Base-by-base conservation (phyloP, 208 protist genomes). In the Crithidia fasciculata region DNA sequence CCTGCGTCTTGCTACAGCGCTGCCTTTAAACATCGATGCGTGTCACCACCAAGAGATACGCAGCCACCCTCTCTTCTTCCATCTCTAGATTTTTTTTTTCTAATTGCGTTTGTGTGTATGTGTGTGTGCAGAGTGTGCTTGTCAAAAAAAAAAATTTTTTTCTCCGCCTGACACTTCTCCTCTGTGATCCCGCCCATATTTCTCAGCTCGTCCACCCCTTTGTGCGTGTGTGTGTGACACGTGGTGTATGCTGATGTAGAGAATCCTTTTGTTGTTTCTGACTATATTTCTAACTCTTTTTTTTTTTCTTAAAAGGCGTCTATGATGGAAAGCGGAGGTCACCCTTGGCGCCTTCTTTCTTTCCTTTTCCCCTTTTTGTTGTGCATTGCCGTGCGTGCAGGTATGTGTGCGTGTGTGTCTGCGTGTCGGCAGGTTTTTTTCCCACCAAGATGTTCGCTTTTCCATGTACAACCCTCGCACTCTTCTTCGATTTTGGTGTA, bases 201-300 rank as follows among this genome's bases (percentile, higher is more conserved):
- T 28, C 28, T 28, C 28, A 28, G 28, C 28, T 28, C 28, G 28
- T 28, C 28, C 28, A 28, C 28, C 28, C 28, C 28, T 77, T 66
- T 72, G 60, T 77, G 49, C 58, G 19, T 66, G 16, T 60, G 19
- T 72, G 55, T 78, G 62, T 65, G 72, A 28, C 28, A 28, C 28
- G 28, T 28, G 28, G 28, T 28, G 28, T 2, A 28, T 28, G 28
- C 28, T 28, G 28, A 28, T 28, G 28, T 28, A 28, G 28, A 28
- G 28, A 28, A 28, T 28, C 28, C 28, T 1, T 28, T 28, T 28
- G 28, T 28, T 28, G 28, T 28, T 28, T 28, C 28, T 28, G 28
- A 28, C 28, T 28, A 28, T 28, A 28, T 28, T 28, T 28, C 28
- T 28, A 28, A 28, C 28, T 28, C 28, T 28, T 28, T 28, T 28